These are phyloP conservation scores for Plasmodium billcollinsi DNA, from an alignment of 169 alveolate species.

Conservation along the genomic window DNA sequence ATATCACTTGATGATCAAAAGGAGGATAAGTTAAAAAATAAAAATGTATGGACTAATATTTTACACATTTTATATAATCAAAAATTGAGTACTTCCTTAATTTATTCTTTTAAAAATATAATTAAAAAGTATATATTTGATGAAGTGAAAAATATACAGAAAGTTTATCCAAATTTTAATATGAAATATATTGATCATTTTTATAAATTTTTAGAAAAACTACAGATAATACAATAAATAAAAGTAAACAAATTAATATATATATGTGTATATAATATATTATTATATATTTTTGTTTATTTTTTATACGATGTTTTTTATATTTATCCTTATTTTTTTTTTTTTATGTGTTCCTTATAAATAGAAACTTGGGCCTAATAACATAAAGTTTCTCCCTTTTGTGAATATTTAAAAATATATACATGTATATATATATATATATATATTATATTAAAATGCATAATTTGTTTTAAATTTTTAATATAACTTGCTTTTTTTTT, in stretches of 20 bases:
- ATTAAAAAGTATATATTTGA: conserved; percentile 69
- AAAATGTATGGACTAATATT: conserved; percentile 32
- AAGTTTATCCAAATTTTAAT: conserved; percentile 56
- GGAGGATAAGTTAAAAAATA: conserved; percentile 6
- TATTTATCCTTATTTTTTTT: not conserved
- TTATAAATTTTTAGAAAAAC: conserved; percentile 19
- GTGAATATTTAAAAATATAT: too few relatives aligned
- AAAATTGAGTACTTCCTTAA: conserved; percentile 4
- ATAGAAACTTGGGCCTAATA: not conserved
- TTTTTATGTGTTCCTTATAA: conserved; percentile 1
- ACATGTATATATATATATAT: too few relatives aligned
- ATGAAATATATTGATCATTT: conserved; percentile 43
- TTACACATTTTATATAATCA: conserved; percentile 10
- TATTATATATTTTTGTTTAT: not conserved
- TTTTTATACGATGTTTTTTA: not conserved
- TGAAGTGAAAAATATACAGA: conserved; percentile 35
- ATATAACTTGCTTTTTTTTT: too few relatives aligned
- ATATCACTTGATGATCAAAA: conserved; percentile 28
- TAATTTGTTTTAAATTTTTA: too few relatives aligned
- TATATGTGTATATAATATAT: not conserved
- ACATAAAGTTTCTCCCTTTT: too few relatives aligned
- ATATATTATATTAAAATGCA: too few relatives aligned
- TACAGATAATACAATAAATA: not conserved
- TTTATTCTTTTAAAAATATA: conserved; percentile 40
- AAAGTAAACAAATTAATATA: not conserved